Conservation (phyloP, 306 rosid genomes). For the Citrullus colocynthis region DNA sequence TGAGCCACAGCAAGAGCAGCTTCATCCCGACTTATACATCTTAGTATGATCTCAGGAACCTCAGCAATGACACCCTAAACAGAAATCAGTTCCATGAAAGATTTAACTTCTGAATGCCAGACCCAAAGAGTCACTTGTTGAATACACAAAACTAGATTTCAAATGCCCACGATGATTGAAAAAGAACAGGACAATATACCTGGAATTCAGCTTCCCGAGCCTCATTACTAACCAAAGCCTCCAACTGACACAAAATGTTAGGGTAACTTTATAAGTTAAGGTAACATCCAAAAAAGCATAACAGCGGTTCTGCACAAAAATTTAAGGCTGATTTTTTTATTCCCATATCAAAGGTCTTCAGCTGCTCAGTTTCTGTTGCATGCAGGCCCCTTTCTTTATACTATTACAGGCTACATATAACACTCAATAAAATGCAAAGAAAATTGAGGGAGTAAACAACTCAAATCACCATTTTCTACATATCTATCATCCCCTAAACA, state of each 20-base stretch:
- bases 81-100: background rate
- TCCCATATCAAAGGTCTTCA: background rate
- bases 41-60: constrained; percentile 86
- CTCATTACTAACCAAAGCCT: constrained; percentile 56
- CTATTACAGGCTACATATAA: background rate
- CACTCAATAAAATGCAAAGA: background rate
- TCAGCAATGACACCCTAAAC: constrained; percentile 66
- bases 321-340: background rate
- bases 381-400: background rate
- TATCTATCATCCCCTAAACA: background rate
- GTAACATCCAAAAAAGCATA: background rate
- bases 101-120: background rate
- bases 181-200: constrained; percentile 26
- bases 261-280: constrained; percentile 4
- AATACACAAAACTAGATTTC: background rate
- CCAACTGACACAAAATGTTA: constrained; percentile 51
- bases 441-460: background rate
- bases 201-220: constrained; percentile 70
- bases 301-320: background rate
- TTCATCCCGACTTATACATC: constrained; percentile 91
- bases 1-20: constrained; percentile 99
- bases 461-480: background rate
- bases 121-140: background rate
- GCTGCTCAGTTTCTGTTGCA: background rate
- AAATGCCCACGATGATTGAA: background rate